These are phyloP conservation scores for Didymella pomorum DNA, from an alignment of 2,329 filamentous ascomycete genomes.

Conservation along the genomic window DNA sequence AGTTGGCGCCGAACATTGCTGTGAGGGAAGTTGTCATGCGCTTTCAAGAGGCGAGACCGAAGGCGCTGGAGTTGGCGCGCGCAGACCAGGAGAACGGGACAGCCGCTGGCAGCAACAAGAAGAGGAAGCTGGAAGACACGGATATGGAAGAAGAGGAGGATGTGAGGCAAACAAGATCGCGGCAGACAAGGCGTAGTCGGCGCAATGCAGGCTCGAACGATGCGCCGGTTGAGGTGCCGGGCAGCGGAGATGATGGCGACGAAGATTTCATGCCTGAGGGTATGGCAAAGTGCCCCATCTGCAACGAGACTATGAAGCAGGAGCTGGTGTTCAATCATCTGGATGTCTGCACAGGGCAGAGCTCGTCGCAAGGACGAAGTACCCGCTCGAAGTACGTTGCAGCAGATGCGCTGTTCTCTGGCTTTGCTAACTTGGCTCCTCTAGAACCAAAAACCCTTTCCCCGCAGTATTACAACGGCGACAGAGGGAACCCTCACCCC, in stretches of 20 bases:
- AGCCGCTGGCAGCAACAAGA: conserved; percentile 47
- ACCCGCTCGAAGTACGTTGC: conserved; percentile 43
- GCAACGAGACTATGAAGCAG: conserved; percentile 79
- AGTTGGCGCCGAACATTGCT: conserved; percentile 82
- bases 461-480: conserved; percentile 33
- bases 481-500: conserved; percentile 52
- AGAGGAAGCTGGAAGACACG: conserved; percentile 59
- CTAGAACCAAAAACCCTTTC: conserved; percentile 35
- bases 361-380: conserved; percentile 37
- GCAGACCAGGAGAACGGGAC: conserved; percentile 40
- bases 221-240: conserved; percentile 48
- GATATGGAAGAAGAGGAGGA: conserved; percentile 54
- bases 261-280: conserved; percentile 68
- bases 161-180: conserved; percentile 47
- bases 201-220: conserved; percentile 39
- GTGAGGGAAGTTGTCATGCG: conserved; percentile 84
- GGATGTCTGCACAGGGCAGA: conserved; percentile 66
- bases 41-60: conserved; percentile 72
- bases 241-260: conserved; percentile 52
- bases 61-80: conserved; percentile 70
- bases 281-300: conserved; percentile 84
- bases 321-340: conserved; percentile 81
- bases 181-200: conserved; percentile 51
- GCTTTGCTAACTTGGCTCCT: conserved; percentile 14
- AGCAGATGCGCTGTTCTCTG: background rate